Conservation (phyloP, 331 rosid species). For the Erythrophleum ivorense region DNA sequence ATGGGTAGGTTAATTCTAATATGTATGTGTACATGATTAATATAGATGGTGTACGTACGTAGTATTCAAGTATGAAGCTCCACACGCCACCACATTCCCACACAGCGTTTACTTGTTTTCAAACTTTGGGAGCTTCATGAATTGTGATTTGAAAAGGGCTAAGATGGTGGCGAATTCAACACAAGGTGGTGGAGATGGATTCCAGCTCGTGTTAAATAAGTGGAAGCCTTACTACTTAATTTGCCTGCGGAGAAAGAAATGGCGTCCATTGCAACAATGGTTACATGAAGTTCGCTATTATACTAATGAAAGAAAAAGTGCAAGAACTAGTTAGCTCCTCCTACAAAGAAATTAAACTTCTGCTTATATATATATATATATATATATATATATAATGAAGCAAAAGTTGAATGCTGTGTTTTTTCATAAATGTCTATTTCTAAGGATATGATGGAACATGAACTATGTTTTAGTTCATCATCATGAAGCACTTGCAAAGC, state of each 20-base stretch:
- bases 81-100: constrained; percentile 23
- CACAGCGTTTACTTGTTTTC: constrained; percentile 45
- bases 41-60: not conserved
- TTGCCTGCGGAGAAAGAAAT: constrained; percentile 41
- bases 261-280: constrained; percentile 45
- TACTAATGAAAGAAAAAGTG: too few species aligned
- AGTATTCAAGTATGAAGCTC: constrained; percentile 47
- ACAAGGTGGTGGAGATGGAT: constrained; percentile 44
- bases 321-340: too few species aligned
- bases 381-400: too few species aligned
- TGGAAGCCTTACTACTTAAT: constrained; percentile 48
- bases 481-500: too few species aligned
- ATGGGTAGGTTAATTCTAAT: too few species aligned
- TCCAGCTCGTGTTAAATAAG: constrained; percentile 41
- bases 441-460: too few species aligned
- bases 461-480: too few species aligned
- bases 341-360: too few species aligned
- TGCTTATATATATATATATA: too few species aligned
- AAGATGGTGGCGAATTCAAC: constrained; percentile 19
- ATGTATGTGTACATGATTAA: too few species aligned
- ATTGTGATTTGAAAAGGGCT: constrained; percentile 41
- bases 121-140: constrained; percentile 35
- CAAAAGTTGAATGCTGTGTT: too few species aligned
- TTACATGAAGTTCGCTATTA: constrained; percentile 40
- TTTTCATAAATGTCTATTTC: too few species aligned